phyloP scores from a whole-genome alignment of 208 protist genomes.

The Endotrypanum monterogeii region DNA sequence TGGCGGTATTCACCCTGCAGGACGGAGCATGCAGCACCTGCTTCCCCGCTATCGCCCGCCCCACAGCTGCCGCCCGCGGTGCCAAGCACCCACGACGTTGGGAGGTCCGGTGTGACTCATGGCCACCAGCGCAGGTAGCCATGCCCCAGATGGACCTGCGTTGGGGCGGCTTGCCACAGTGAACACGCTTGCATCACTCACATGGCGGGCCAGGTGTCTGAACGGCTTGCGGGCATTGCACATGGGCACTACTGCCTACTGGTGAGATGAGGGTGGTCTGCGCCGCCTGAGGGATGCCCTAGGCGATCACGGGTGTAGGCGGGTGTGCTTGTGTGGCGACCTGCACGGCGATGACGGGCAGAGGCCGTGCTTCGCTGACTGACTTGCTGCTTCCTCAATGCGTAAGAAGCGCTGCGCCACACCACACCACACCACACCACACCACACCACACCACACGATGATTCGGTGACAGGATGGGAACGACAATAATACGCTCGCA shows the following conservation, averaged over 20 bases:
- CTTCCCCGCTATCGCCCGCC: not conserved
- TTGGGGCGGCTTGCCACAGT: not conserved
- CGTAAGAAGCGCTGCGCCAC: too few relatives aligned
- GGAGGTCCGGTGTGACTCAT: not conserved
- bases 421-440: too few relatives aligned
- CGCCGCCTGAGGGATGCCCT: not conserved
- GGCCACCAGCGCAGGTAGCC: not conserved
- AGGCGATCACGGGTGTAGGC: not conserved
- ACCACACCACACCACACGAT: too few relatives aligned
- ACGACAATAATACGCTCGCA: too few relatives aligned
- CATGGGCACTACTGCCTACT: not conserved
- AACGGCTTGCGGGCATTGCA: not conserved
- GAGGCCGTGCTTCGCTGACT: not conserved
- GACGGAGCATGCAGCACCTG: not conserved
- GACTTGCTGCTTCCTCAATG: too few relatives aligned
- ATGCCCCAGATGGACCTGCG: not conserved
- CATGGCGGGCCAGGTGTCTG: not conserved
- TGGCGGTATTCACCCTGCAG: not conserved
- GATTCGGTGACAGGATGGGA: too few relatives aligned
- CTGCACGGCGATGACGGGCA: not conserved
- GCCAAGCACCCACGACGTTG: not conserved
- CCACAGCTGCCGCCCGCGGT: not conserved
- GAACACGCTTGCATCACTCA: not conserved
- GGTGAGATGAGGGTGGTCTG: not conserved
- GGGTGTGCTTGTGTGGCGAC: not conserved